These are phyloP conservation scores for Paecilomyces sp. DNA, from an alignment of 2,329 filamentous ascomycete genomes.

Conservation along the genomic window DNA sequence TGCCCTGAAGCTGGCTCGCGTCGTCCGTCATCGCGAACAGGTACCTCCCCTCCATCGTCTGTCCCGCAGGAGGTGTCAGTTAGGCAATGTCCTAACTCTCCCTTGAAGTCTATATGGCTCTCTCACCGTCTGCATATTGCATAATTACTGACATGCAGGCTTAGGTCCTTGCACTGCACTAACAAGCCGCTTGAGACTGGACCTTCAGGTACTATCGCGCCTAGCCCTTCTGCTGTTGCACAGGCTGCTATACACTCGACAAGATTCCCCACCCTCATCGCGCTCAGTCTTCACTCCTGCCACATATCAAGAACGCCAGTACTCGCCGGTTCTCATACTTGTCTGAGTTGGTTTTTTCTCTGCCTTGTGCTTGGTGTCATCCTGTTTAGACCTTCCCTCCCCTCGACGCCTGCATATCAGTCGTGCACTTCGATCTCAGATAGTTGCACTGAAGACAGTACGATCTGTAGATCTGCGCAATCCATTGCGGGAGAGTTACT, in stretches of 20 bases:
- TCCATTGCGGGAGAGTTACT: neutral
- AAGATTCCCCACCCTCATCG: neutral
- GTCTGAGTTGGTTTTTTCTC: neutral
- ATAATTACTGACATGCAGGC: neutral
- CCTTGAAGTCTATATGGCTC: neutral
- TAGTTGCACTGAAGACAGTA: neutral
- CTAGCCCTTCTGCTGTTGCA: neutral
- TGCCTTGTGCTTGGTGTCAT: neutral
- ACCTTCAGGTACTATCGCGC: neutral
- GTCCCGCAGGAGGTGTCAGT: neutral
- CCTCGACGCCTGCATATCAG: neutral
- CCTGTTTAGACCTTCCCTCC: neutral
- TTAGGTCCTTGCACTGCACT: neutral
- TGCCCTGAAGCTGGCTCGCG: neutral
- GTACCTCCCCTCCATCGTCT: neutral
- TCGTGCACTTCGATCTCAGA: neutral
- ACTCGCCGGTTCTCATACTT: neutral
- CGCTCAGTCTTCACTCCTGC: neutral
- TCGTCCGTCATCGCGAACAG: neutral
- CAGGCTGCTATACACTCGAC: neutral
- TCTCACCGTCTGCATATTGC: neutral
- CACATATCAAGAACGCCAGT: neutral
- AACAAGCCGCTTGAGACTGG: neutral
- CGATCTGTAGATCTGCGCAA: neutral
- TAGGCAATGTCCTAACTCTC: neutral